Evolutionary conservation across 2,329 filamentous ascomycete species (phyloP), one percentile per base, ranked within the genome.

Genomic region (Ilyonectria mors-panacis): DNA sequence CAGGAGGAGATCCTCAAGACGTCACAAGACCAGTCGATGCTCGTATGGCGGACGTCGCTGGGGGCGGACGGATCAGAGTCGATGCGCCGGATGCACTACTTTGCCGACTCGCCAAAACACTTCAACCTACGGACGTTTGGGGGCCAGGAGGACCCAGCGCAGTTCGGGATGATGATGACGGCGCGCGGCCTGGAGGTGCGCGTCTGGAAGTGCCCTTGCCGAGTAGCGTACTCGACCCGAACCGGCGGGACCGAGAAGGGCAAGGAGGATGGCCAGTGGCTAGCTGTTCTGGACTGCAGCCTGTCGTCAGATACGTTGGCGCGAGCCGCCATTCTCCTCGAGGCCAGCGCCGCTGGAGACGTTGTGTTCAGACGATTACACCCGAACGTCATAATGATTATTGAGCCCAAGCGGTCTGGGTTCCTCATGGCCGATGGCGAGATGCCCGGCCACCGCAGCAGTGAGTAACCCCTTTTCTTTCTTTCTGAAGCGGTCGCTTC

Each of bases 1-100:
- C 79, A 81, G 61, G 72, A 80, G 53, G 78, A 81, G 26, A 79
- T 82, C 13, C 69, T 82, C 44, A 77, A 76, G 62, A 66, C 57
- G 17, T 73, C 78, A 0, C 72, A 78, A 12, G 81, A 82, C 62
- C 78, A 82, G 33, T 79, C 76, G 6, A 68, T 82, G 2, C 79
- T 83, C 12, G 76, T 76, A 6, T 79, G 74, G 74, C 64, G 73
- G 23, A 72, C 67, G 61, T 65, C 73, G 15, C 33, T 51, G 63
- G 17, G 62, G 56, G 30, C 65, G 51, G 10, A 66, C 45, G 45
- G 26, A 9, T 19, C 51, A 7, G 68, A 68, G 45, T 67, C 70
- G 15, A 35, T 61, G 17, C 70, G 72, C 48, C 67, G 71, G 47
- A 71, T 70, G 70, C 74, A 75, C 57, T 76, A 68, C 62, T 60